A percentile compares a stretch with the other conserved stretches of the same genome.
Conservation (phyloP, 176 grass and related monocot genomes). For the Dactylis glomerata region DNA sequence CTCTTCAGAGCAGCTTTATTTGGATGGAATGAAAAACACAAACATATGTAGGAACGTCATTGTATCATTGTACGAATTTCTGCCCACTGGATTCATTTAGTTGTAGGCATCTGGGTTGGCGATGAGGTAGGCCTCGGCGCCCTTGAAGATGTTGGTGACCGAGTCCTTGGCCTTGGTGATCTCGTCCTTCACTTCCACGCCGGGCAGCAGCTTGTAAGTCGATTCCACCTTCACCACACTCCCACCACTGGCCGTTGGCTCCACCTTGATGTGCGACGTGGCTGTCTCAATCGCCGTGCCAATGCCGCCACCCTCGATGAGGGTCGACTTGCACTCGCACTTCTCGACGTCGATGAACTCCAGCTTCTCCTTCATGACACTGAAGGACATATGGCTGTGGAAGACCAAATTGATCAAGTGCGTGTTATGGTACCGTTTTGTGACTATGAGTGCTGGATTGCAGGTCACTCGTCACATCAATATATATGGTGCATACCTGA, state of each 20-base stretch:
- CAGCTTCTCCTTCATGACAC: neutral
- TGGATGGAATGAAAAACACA: neutral
- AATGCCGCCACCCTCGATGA: constrained; percentile 69
- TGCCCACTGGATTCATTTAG: neutral
- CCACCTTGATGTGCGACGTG: constrained; percentile 47
- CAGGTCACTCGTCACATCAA: too few species aligned
- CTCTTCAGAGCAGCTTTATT: neutral
- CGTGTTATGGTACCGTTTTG: too few species aligned
- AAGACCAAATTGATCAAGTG: too few species aligned
- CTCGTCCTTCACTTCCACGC: constrained; percentile 36
- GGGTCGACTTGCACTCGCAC: constrained; percentile 58
- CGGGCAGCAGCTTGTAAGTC: constrained; percentile 39
- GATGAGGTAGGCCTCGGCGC: too few species aligned
- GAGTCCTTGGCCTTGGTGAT: constrained; percentile 46
- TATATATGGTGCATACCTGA: constrained; percentile 20
- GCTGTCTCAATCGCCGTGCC: constrained; percentile 32
- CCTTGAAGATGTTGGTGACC: too few species aligned
- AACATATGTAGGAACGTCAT: neutral
- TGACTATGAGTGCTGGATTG: too few species aligned
- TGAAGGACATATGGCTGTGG: too few species aligned
- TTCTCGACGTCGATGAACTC: constrained; percentile 52
- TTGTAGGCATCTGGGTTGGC: too few species aligned
- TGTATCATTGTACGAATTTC: neutral
- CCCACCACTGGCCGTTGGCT: constrained; percentile 41
- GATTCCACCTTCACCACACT: constrained; percentile 47